A percentile compares a stretch with the other conserved stretches of the same genome.
These are phyloP conservation scores for Backusella sp. DNA, from an alignment of 192 early-diverging fungal species.

Conservation along the genomic window DNA sequence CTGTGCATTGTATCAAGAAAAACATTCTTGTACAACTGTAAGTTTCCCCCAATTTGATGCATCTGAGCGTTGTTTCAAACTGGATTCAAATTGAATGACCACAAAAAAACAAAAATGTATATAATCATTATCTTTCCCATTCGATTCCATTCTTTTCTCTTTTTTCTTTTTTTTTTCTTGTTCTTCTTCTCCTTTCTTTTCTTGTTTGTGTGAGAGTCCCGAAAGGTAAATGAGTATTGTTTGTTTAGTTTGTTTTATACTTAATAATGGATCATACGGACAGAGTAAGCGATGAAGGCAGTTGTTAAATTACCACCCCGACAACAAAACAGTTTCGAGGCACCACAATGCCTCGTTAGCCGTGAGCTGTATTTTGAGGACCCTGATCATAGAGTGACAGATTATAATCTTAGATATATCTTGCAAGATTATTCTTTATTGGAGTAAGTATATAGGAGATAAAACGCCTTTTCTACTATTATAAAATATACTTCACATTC, in stretches of 20 bases:
- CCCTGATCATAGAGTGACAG: background rate
- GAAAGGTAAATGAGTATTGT: background rate
- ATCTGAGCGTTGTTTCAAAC: conserved; percentile 3
- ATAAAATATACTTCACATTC: background rate
- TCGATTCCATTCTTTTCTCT: background rate
- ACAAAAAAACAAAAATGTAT: conserved; percentile 9
- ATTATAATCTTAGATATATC: background rate
- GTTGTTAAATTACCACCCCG: conserved; percentile 13
- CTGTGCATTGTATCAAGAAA: conserved; percentile 4
- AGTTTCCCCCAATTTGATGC: conserved; percentile 2
- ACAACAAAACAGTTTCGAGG: background rate
- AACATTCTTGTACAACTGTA: background rate
- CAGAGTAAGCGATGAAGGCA: background rate
- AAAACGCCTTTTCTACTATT: background rate
- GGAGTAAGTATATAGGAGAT: background rate
- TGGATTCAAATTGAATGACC: conserved; percentile 3
- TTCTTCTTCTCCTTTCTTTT: background rate
- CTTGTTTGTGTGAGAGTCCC: background rate
- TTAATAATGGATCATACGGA: background rate
- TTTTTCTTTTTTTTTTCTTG: background rate
- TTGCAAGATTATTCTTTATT: conserved; percentile 4
- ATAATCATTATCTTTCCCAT: conserved; percentile 4
- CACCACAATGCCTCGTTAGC: background rate
- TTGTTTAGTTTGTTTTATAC: too few species aligned
- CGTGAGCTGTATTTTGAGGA: conserved; percentile 11